These are phyloP conservation scores for Coemansia sp. DNA, from an alignment of 192 early-diverging fungal species.

Conservation along the genomic window DNA sequence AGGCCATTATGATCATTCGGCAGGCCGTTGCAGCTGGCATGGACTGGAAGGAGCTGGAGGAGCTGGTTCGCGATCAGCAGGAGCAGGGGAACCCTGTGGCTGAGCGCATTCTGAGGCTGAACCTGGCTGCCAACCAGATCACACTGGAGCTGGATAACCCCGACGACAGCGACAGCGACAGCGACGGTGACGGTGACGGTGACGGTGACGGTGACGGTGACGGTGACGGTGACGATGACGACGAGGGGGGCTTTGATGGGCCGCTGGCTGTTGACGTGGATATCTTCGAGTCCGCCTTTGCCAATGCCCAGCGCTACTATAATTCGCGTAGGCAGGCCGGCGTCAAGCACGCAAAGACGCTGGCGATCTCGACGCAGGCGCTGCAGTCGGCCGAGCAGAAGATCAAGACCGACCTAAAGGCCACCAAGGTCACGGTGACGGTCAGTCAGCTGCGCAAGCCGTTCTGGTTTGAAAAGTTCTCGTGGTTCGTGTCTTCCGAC, in stretches of 20 bases:
- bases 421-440: conserved; percentile 68
- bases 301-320: conserved; percentile 89
- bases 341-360: conserved; percentile 87
- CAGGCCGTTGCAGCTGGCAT: conserved; percentile 87
- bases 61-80: conserved; percentile 81
- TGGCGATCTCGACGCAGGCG: conserved; percentile 80
- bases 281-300: conserved; percentile 82
- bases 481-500: conserved; percentile 93
- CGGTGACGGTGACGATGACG: conserved; percentile 40
- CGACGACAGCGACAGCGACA: conserved; percentile 59
- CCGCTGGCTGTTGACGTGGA: conserved; percentile 74
- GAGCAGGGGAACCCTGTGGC: conserved; percentile 79
- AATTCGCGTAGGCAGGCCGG: conserved; percentile 78
- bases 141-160: conserved; percentile 59
- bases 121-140: conserved; percentile 79
- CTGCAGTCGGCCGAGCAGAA: conserved; percentile 89
- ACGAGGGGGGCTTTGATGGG: conserved; percentile 32
- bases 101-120: conserved; percentile 66
- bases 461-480: conserved; percentile 98
- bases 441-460: conserved; percentile 88
- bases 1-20: conserved; percentile 81
- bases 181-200: conserved; percentile 34
- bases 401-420: conserved; percentile 76
- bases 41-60: conserved; percentile 94
- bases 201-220: too few relatives aligned